Conservation (phyloP, 179 eudicot species). For the Beta corolliflora region DNA sequence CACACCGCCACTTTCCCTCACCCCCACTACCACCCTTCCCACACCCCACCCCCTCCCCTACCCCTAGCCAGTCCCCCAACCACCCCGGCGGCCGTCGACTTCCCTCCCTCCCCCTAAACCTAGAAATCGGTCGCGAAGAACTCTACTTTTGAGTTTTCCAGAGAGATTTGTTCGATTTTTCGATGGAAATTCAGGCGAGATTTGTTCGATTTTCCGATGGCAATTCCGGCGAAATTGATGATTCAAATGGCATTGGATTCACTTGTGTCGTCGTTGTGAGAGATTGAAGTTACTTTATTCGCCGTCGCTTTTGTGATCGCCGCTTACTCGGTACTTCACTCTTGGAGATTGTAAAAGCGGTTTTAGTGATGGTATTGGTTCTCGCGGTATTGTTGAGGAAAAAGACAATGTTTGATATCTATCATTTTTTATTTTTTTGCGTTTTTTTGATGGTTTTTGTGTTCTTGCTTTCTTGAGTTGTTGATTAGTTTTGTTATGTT, state of each 20-base stretch:
- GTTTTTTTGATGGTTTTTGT: not conserved
- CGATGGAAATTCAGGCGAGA: not conserved
- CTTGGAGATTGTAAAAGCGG: constrained; percentile 24
- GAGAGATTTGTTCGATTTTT: no score
- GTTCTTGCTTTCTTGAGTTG: not conserved
- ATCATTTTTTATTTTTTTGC: not conserved
- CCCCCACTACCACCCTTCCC: no score
- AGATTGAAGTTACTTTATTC: constrained; percentile 68
- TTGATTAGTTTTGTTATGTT: not conserved
- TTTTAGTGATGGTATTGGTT: constrained; percentile 17
- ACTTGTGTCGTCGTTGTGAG: constrained; percentile 78
- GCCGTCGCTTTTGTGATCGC: constrained; percentile 62
- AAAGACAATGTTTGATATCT: constrained; percentile 45
- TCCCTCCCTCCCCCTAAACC: no score
- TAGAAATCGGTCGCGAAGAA: not conserved
- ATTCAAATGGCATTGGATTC: constrained; percentile 49
- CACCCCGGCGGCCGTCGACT: no score
- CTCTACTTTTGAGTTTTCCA: not conserved
- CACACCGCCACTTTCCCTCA: no score
- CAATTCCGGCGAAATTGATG: constrained; percentile 33
- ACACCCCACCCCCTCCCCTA: no score
- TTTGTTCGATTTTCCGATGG: constrained; percentile 10
- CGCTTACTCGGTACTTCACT: constrained; percentile 66
- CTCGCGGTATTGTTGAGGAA: constrained; percentile 36
- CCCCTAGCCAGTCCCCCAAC: no score